phyloP scores from a whole-genome alignment of 345 rosid species.

The Passiflora organensis region DNA sequence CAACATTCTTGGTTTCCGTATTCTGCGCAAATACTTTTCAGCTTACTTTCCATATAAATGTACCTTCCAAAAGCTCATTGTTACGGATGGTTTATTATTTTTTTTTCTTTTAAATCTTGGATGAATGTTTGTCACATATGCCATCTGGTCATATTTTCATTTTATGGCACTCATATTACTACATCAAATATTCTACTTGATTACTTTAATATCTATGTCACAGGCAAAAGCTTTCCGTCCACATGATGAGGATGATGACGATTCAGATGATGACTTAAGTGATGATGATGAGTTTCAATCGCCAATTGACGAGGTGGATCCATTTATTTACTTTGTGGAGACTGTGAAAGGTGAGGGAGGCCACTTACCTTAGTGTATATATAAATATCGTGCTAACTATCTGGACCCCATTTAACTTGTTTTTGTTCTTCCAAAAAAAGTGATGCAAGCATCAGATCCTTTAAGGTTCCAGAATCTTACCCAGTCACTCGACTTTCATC shows the following conservation, averaged over 20 bases:
- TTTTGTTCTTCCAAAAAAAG: conserved; percentile 29
- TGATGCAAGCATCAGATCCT: conserved; percentile 66
- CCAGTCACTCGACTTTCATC: conserved; percentile 72
- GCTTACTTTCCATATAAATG: too few species aligned
- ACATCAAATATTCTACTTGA: not conserved
- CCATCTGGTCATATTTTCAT: too few species aligned
- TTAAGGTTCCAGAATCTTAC: conserved; percentile 80
- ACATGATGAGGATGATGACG: conserved; percentile 59
- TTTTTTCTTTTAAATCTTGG: too few species aligned
- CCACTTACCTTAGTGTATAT: not conserved
- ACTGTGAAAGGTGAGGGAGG: conserved; percentile 60
- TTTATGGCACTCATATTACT: too few species aligned
- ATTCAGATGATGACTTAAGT: conserved; percentile 84
- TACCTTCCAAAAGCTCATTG: too few species aligned
- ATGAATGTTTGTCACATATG: too few species aligned
- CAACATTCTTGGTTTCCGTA: too few species aligned
- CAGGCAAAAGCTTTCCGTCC: conserved; percentile 75
- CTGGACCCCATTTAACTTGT: not conserved
- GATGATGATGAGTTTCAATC: conserved; percentile 94
- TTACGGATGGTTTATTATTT: too few species aligned
- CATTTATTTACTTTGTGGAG: conserved; percentile 87
- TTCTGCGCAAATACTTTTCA: too few species aligned
- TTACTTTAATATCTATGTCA: conserved; percentile 5
- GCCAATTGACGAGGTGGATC: conserved; percentile 96
- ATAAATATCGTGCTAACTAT: not conserved